phyloP scores from a whole-genome alignment of 108 stramenopile species.

The Skeletonema potamos region DNA sequence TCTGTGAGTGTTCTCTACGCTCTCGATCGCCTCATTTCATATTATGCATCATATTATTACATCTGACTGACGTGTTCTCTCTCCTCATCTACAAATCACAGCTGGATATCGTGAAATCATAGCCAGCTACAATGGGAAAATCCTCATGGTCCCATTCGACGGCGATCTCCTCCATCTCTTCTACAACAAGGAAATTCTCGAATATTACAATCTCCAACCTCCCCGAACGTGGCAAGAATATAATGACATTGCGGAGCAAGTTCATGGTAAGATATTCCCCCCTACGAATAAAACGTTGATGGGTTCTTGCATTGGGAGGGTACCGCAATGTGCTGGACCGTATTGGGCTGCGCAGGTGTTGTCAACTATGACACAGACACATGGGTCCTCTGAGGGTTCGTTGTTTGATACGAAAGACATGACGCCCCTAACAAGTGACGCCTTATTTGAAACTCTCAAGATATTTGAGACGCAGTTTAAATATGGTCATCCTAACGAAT shows the following conservation, averaged over 20 bases:
- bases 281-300: not conserved
- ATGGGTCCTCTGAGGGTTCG: slow-evolving; percentile 40
- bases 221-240: slow-evolving; percentile 64
- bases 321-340: not conserved
- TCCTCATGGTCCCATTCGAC: slow-evolving; percentile 39
- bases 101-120: slow-evolving; percentile 24
- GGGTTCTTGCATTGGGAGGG: slow-evolving; percentile 3
- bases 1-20: not conserved
- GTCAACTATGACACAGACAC: slow-evolving; percentile 48
- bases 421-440: slow-evolving; percentile 34
- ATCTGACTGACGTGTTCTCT: not conserved
- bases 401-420: slow-evolving; percentile 44
- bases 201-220: slow-evolving; percentile 23
- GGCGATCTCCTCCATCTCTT: slow-evolving; percentile 41
- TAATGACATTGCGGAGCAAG: slow-evolving; percentile 22
- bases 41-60: not conserved
- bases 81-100: not conserved
- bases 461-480: slow-evolving; percentile 27
- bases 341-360: slow-evolving; percentile 47
- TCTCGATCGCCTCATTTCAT: not conserved
- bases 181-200: slow-evolving; percentile 53
- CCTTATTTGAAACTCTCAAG: slow-evolving; percentile 51
- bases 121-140: slow-evolving; percentile 14
- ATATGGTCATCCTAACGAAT: slow-evolving; percentile 19
- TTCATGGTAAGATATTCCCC: slow-evolving; percentile 32